Evolutionary conservation across 768 basidiomycete species (phyloP).

Genomic region (Auricularia heimuer): DNA sequence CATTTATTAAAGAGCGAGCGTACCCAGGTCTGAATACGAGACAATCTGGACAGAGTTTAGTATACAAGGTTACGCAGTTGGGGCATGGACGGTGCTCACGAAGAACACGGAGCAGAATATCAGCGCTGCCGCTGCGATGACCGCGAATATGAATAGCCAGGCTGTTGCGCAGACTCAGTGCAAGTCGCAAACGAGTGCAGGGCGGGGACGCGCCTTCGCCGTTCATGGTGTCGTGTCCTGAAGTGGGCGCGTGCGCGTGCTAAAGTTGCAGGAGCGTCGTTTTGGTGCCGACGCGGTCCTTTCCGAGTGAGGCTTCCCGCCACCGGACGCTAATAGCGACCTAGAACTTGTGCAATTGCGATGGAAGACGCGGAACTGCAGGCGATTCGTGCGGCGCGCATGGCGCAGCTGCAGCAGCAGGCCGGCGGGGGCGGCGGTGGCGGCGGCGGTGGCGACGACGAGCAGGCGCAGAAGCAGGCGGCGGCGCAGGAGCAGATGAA

Average conservation of each 20-base stretch:
- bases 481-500: conserved; percentile 59
- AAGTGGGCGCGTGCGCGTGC: too few species aligned
- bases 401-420: conserved; percentile 29
- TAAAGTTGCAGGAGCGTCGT: too few species aligned
- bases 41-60: conserved; percentile 61
- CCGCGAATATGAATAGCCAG: conserved; percentile 95
- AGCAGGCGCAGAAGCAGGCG: conserved; percentile 44
- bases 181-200: neutral
- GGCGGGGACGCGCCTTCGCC: neutral
- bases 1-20: neutral
- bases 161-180: conserved; percentile 32
- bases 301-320: neutral
- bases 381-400: conserved; percentile 34
- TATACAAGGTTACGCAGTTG: neutral
- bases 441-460: conserved; percentile 30
- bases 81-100: conserved; percentile 42
- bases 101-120: conserved; percentile 99
- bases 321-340: neutral
- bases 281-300: too few species aligned
- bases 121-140: conserved; percentile 88
- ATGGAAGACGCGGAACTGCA: conserved; percentile 32
- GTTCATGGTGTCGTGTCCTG: neutral
- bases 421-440: conserved; percentile 11
- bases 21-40: conserved; percentile 98
- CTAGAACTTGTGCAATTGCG: neutral